phyloP scores from a whole-genome alignment of 768 basidiomycete species.

The Rhodotorula paludigena region DNA sequence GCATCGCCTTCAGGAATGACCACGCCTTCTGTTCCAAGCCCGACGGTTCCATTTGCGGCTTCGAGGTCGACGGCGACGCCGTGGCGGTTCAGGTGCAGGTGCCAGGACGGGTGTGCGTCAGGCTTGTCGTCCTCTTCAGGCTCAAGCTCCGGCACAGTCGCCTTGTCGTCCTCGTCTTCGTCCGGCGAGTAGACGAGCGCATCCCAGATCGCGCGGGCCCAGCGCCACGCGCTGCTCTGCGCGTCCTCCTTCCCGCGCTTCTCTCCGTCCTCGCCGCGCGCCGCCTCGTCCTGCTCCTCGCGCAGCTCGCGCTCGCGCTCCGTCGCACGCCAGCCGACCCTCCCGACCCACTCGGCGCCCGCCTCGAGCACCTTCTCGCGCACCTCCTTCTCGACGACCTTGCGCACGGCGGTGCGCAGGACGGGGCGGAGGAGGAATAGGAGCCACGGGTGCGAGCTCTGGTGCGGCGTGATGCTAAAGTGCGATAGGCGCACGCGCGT shows the following conservation, averaged over 20 bases:
- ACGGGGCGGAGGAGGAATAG: conserved; percentile 11
- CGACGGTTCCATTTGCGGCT: conserved; percentile 2
- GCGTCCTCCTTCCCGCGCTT: not conserved
- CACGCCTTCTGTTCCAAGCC: conserved; percentile 22
- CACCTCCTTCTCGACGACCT: conserved; percentile 11
- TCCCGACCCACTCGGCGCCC: not conserved
- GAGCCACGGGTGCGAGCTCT: conserved; percentile 12
- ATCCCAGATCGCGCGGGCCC: conserved; percentile 10
- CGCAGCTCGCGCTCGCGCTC: not conserved
- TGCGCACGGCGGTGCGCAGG: not conserved
- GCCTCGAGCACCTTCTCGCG: conserved; percentile 2
- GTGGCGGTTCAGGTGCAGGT: conserved; percentile 20
- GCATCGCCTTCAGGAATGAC: conserved; percentile 20
- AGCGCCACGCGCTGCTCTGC: conserved; percentile 10
- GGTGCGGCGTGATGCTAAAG: conserved; percentile 21
- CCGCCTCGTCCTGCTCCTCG: not conserved
- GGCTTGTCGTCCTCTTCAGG: not conserved
- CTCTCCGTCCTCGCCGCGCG: not conserved
- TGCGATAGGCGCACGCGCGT: not conserved
- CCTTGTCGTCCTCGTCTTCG: not conserved
- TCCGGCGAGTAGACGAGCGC: not conserved
- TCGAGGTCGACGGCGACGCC: conserved; percentile 30
- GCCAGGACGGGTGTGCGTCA: not conserved
- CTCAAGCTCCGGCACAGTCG: not conserved
- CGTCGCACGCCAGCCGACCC: conserved; percentile 6